phyloP scores from a whole-genome alignment of 1,284 basidiomycete genomes.

The Chalciporus sp. region DNA sequence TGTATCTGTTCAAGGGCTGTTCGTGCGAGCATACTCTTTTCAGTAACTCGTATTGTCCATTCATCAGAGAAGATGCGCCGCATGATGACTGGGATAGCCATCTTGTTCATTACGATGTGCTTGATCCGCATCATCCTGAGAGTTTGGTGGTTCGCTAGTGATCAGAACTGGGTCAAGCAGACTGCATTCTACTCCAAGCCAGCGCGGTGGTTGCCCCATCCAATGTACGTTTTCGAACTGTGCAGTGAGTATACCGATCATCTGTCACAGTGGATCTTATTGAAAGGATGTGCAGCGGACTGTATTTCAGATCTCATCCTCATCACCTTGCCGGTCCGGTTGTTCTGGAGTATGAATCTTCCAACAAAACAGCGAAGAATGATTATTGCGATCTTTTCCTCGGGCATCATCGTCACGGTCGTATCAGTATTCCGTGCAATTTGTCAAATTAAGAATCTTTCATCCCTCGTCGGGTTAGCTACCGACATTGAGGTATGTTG shows the following conservation, averaged over 20 bases:
- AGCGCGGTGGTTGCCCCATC: slow-evolving; percentile 1
- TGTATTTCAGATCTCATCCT: slow-evolving; percentile 24
- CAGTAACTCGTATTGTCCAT: slow-evolving; percentile 23
- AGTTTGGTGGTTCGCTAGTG: slow-evolving; percentile 11
- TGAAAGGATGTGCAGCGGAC: slow-evolving; percentile 18
- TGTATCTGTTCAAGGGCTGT: slow-evolving; percentile 17
- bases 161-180: slow-evolving; percentile 12
- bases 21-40: slow-evolving; percentile 28
- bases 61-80: slow-evolving; percentile 8
- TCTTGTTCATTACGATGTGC: slow-evolving; percentile 10
- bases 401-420: slow-evolving; percentile 16
- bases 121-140: background rate
- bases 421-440: slow-evolving; percentile 23
- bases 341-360: slow-evolving; percentile 20
- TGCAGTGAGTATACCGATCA: slow-evolving; percentile 13
- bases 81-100: slow-evolving; percentile 6
- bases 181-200: background rate
- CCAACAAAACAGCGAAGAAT: slow-evolving; percentile 19
- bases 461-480: slow-evolving; percentile 11
- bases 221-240: slow-evolving; percentile 15
- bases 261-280: background rate
- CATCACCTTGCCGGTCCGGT: slow-evolving; percentile 12
- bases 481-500: slow-evolving; percentile 23
- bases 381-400: slow-evolving; percentile 22
- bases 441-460: slow-evolving; percentile 14